phyloP scores from a whole-genome alignment of 345 rosid genomes.

The Anastatica hierochuntica region DNA sequence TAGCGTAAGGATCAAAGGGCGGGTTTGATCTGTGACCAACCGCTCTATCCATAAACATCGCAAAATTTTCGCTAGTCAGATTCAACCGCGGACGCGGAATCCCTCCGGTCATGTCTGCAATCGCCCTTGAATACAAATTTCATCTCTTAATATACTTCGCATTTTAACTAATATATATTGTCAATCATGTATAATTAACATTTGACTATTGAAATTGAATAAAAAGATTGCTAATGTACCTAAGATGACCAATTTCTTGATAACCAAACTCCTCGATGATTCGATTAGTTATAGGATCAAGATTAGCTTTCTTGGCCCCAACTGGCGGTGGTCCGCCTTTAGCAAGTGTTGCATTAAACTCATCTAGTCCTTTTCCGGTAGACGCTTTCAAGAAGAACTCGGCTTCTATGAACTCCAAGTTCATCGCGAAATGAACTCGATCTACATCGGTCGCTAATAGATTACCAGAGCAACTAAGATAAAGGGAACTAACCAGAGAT shows the following conservation, averaged over 20 bases:
- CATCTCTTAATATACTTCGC: too few relatives aligned
- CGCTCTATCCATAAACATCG: conserved; percentile 37
- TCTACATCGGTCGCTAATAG: conserved; percentile 36
- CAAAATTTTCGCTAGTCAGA: conserved; percentile 37
- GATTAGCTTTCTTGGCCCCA: conserved; percentile 47
- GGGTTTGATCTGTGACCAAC: conserved; percentile 41
- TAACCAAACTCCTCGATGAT: conserved; percentile 56
- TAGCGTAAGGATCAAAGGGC: conserved; percentile 51
- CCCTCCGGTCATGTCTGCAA: conserved; percentile 39
- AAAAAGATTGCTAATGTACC: too few relatives aligned
- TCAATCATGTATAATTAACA: too few relatives aligned
- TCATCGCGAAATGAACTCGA: conserved; percentile 38
- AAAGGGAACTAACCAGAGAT: neutral
- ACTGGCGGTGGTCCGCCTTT: conserved; percentile 48
- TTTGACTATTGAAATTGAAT: too few relatives aligned
- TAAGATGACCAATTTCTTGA: conserved; percentile 64
- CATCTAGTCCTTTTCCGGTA: conserved; percentile 48
- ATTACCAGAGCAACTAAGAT: conserved; percentile 9
- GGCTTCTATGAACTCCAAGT: conserved; percentile 54
- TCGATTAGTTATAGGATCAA: conserved; percentile 28
- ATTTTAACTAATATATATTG: too few relatives aligned
- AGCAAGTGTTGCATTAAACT: conserved; percentile 30
- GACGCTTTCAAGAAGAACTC: conserved; percentile 48
- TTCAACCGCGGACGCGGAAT: conserved; percentile 46
- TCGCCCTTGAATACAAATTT: conserved; percentile 36